phyloP scores from a whole-genome alignment of 1,139 yeast genomes.

The Hanseniaspora gamundiae region DNA sequence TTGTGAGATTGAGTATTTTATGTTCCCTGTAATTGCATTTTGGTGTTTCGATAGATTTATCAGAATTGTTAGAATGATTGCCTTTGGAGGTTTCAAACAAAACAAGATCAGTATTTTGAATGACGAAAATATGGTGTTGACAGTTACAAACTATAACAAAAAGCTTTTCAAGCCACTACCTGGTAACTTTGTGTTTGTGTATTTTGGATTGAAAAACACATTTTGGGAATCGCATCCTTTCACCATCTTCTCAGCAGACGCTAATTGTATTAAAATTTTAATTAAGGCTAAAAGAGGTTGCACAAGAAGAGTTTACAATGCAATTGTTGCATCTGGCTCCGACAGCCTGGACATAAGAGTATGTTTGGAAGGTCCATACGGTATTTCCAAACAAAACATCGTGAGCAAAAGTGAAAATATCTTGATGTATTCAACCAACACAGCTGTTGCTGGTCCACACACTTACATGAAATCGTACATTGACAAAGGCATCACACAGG shows the following conservation, averaged over 20 bases:
- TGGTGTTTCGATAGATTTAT: conserved; percentile 52
- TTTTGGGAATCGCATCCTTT: conserved; percentile 72
- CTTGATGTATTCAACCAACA: conserved; percentile 55
- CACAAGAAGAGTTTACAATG: conserved; percentile 27
- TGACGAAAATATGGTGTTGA: conserved; percentile 32
- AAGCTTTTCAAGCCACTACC: conserved; percentile 12
- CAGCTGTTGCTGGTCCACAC: conserved; percentile 56
- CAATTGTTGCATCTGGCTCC: conserved; percentile 14
- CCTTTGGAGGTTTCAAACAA: conserved; percentile 35
- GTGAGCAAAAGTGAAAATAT: conserved; percentile 34
- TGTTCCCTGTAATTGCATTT: conserved; percentile 42
- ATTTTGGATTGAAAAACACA: conserved; percentile 22
- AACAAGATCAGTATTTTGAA: conserved; percentile 39
- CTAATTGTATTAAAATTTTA: conserved; percentile 29
- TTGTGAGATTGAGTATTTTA: conserved; percentile 35
- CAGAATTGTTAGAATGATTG: conserved; percentile 36
- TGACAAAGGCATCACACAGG: conserved; percentile 10
- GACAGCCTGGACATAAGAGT: conserved; percentile 24
- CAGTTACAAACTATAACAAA: conserved; percentile 12
- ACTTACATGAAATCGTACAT: conserved; percentile 23
- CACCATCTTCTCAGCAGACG: conserved; percentile 33
- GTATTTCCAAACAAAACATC: conserved; percentile 33
- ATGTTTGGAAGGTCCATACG: conserved; percentile 56
- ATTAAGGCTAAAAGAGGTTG: conserved; percentile 37
- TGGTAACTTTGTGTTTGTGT: conserved; percentile 21